Conservation (phyloP, 1,284 basidiomycete species). For the Microbotryomycetes sp. region DNA sequence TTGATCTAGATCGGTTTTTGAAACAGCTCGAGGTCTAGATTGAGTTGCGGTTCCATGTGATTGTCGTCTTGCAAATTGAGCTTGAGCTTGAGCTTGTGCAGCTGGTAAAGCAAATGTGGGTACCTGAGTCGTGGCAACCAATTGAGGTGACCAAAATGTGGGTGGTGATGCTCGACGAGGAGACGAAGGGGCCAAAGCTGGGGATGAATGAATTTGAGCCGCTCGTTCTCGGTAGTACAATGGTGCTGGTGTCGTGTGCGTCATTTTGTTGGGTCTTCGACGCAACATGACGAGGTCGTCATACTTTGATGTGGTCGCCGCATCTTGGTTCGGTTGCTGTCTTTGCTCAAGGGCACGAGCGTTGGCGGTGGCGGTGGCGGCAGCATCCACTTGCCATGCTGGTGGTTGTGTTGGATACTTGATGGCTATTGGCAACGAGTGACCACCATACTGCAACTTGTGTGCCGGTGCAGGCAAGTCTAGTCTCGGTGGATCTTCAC, state of each 20-base stretch:
- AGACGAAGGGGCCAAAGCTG: slow-evolving; percentile 12
- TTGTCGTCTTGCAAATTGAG: neutral
- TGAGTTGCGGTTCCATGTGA: neutral
- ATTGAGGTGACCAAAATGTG: neutral
- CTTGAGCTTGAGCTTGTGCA: neutral
- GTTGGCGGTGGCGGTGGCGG: neutral
- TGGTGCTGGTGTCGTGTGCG: slow-evolving; percentile 22
- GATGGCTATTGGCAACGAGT: slow-evolving; percentile 20
- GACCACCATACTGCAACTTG: slow-evolving; percentile 16
- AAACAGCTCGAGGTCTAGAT: neutral
- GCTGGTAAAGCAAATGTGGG: neutral
- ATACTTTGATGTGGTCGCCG: too few relatives aligned
- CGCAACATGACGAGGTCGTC: slow-evolving; percentile 13
- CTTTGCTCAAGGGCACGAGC: neutral
- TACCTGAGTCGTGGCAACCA: neutral
- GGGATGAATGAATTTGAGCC: slow-evolving; percentile 20
- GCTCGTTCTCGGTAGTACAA: slow-evolving; percentile 32
- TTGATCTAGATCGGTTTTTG: too few relatives aligned
- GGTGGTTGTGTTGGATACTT: slow-evolving; percentile 14
- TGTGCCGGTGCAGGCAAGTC: slow-evolving; percentile 19
- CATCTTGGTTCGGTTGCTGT: slow-evolving; percentile 5
- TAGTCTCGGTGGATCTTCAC: slow-evolving; percentile 24
- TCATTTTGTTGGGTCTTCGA: slow-evolving; percentile 12
- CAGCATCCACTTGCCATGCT: neutral
- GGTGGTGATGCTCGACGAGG: neutral